Base-by-base conservation (phyloP, 495 filamentous ascomycete species). In the Neurospora sp. region DNA sequence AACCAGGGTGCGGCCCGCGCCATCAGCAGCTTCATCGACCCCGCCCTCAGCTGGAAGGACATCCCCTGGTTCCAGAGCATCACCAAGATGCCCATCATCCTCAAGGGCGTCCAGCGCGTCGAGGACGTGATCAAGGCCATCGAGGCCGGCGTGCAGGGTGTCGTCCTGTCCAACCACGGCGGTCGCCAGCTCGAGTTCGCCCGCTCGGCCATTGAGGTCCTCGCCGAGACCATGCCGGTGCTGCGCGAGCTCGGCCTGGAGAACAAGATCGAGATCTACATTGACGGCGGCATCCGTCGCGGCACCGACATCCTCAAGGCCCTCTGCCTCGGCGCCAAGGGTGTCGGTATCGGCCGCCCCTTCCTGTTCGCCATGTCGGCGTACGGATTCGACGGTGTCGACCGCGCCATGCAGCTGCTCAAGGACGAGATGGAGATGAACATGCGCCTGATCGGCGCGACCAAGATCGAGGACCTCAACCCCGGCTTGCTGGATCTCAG, bases 341-440 rank as follows among this genome's bases (percentile, higher is more conserved):
- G 94, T 34, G 94, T 98, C 5, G 96, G 96, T 43, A 98, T 99
- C 77, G 96, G 96, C 1, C 85, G 96, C 11, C 96, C 96, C 4
- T 98, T 99, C 87, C 81, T 99, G 77, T 99, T 91, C 80, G 96
- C 96, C 72, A 99, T 99, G 96, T 92, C 90, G 62, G 88, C 94
- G 15, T 99, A 99, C 81, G 96, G 96, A 0, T 83, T 93, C 71
- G 86, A 90, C 3, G 96, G 96, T 73, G 95, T 98, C 36, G 90
- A 96, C 75, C 87, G 93, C 19, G 96, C 95, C 28, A 97, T 98
- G 91, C 92, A 95, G 83, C 85, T 99, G 75, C 88, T 99, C 73
- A 96, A 93, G 85, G 96, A 98, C 79, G 96, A 99, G 87, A 94
- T 99, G 90, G 94, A 95, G 86, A 97, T 98, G 95, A 93, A 93